Percentiles rank a stretch among this genome's conserved stretches.
Evolutionary conservation across 2,329 filamentous ascomycete genomes (phyloP).

Genomic region (Apiospora rasikravindrae): DNA sequence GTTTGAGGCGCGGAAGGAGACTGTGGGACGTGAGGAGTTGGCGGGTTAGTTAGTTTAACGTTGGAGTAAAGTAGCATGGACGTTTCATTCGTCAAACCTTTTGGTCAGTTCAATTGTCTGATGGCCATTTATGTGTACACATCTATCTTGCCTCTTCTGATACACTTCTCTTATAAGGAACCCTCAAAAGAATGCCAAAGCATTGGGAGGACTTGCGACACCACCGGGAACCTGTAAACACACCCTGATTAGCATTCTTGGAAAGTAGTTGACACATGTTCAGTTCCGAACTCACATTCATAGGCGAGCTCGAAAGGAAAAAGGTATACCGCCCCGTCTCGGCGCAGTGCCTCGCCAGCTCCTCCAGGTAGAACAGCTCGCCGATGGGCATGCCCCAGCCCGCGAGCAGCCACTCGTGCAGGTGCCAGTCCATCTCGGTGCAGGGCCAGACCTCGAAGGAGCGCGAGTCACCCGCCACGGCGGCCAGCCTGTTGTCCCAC

Average conservation of each 20-base stretch:
- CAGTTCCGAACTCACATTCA: constrained; percentile 23
- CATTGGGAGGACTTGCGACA: background rate
- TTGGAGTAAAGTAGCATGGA: too few relatives aligned
- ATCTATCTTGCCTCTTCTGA: too few relatives aligned
- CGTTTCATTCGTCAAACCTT: too few relatives aligned
- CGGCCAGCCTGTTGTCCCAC: constrained; percentile 48
- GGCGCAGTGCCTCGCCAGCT: constrained; percentile 22
- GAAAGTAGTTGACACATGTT: too few relatives aligned
- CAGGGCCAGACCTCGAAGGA: constrained; percentile 47
- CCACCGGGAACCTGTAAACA: background rate
- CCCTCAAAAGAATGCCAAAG: background rate
- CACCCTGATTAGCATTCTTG: background rate
- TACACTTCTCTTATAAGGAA: too few relatives aligned
- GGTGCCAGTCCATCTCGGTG: constrained; percentile 29
- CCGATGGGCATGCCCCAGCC: constrained; percentile 31
- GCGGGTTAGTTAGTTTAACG: background rate
- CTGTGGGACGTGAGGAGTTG: background rate
- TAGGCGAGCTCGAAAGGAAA: constrained; percentile 27
- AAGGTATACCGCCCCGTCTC: constrained; percentile 23
- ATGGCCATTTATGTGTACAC: background rate
- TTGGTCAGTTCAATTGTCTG: too few relatives aligned
- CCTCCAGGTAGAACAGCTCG: constrained; percentile 29
- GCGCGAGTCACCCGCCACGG: constrained; percentile 46
- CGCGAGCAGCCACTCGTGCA: constrained; percentile 30
- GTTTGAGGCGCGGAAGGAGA: background rate